Percentiles rank a stretch among this genome's conserved stretches.
Evolutionary conservation across 1,139 yeast genomes (phyloP).

Genomic region (Pichia sp.): DNA sequence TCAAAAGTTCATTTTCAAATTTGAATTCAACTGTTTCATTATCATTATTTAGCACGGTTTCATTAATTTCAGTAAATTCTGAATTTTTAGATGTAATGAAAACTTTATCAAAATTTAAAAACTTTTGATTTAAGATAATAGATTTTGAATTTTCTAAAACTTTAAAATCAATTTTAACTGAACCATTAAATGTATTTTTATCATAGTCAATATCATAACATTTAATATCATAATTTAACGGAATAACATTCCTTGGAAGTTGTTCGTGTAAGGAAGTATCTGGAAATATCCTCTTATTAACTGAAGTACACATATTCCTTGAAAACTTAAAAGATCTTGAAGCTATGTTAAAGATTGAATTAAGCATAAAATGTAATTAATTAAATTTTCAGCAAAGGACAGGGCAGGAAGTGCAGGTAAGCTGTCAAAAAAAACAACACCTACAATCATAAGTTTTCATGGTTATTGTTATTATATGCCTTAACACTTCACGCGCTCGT

Average conservation of each 20-base stretch:
- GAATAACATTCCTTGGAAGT: constrained; percentile 38
- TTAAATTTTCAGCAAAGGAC: not conserved
- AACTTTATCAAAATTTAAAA: constrained; percentile 26
- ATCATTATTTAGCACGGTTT: constrained; percentile 28
- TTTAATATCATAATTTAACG: constrained; percentile 40
- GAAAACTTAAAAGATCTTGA: not conserved
- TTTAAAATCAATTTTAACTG: constrained; percentile 35
- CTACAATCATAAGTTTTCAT: not conserved
- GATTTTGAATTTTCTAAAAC: constrained; percentile 33
- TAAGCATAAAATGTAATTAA: not conserved
- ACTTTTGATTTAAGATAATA: constrained; percentile 38
- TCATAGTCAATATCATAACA: constrained; percentile 34
- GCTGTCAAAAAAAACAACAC: not conserved
- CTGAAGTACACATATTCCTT: constrained; percentile 9
- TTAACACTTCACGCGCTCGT: not conserved
- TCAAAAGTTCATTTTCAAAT: constrained; percentile 32
- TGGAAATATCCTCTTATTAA: constrained; percentile 13
- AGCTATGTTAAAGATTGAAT: not conserved
- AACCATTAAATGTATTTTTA: constrained; percentile 35
- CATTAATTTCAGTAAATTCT: constrained; percentile 12
- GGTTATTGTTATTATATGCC: not conserved
- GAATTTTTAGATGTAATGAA: constrained; percentile 16
- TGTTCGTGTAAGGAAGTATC: constrained; percentile 35
- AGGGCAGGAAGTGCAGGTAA: not conserved
- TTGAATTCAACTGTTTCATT: constrained; percentile 57